Percentiles rank a stretch among this genome's conserved stretches.
Evolutionary conservation across 306 rosid genomes (phyloP).

Genomic region (Corylus avellana): DNA sequence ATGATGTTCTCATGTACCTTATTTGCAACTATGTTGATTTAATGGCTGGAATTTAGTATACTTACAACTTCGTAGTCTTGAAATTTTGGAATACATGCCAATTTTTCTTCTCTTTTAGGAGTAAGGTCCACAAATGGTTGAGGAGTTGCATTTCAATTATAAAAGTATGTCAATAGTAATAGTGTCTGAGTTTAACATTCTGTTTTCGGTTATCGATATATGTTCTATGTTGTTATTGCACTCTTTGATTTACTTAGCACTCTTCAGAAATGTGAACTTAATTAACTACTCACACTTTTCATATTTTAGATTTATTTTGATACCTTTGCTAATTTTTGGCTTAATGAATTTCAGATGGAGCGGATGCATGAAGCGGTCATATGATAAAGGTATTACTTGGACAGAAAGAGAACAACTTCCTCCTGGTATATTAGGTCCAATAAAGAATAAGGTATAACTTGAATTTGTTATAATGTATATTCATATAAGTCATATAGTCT

Average conservation of each 20-base stretch:
- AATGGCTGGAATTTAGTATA: not conserved
- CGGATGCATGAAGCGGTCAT: slow-evolving; percentile 82
- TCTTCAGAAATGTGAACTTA: not conserved
- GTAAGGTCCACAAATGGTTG: not conserved
- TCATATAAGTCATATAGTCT: slow-evolving; percentile 14
- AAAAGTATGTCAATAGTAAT: not conserved
- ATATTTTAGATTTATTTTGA: not conserved
- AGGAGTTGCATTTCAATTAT: not conserved
- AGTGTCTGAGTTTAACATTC: not conserved
- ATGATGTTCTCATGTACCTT: slow-evolving; percentile 3
- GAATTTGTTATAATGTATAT: slow-evolving; percentile 14
- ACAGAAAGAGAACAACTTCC: slow-evolving; percentile 90
- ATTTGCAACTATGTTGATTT: slow-evolving; percentile 10
- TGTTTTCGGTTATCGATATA: not conserved
- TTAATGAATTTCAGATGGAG: slow-evolving; percentile 71
- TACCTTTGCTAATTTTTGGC: not conserved
- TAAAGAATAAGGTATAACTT: slow-evolving; percentile 77
- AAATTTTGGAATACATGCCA: not conserved
- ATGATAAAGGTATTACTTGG: slow-evolving; percentile 82
- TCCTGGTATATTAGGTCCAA: slow-evolving; percentile 96
- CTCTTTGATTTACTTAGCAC: slow-evolving; percentile 2
- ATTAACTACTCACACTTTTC: not conserved
- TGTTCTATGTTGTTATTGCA: not conserved
- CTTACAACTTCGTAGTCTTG: not conserved
- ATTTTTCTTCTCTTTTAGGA: not conserved